These are phyloP conservation scores for Lecanoromycetidae sp. DNA, from an alignment of 2,329 filamentous ascomycete species.

Conservation along the genomic window DNA sequence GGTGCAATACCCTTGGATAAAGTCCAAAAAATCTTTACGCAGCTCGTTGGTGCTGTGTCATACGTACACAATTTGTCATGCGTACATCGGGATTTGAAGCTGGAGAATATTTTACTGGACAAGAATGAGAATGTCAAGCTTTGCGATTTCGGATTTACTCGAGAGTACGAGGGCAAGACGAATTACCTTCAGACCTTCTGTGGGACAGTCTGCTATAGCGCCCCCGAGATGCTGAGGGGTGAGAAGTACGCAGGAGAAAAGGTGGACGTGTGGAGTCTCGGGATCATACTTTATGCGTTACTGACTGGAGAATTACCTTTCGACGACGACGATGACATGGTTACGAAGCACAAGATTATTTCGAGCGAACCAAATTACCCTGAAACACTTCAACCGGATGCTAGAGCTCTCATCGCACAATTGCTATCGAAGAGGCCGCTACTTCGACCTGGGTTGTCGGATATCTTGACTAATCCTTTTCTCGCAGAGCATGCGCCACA, in stretches of 20 bases:
- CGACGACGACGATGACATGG: constrained; percentile 85
- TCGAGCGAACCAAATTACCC: constrained; percentile 77
- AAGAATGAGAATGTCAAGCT: constrained; percentile 96
- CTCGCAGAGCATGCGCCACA: constrained; percentile 73
- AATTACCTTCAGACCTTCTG: constrained; percentile 97
- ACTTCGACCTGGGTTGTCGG: constrained; percentile 65
- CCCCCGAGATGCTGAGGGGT: constrained; percentile 94
- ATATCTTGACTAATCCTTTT: constrained; percentile 81
- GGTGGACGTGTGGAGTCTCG: constrained; percentile 96
- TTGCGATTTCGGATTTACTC: constrained; percentile 94
- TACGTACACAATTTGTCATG: constrained; percentile 94
- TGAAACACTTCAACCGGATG: constrained; percentile 64
- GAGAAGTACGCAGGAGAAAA: constrained; percentile 98
- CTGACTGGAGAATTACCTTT: constrained; percentile 77
- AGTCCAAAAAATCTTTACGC: constrained; percentile 90
- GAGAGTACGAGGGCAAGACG: constrained; percentile 89
- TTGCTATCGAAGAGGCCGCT: constrained; percentile 87
- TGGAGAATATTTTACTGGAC: constrained; percentile 92
- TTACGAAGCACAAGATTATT: constrained; percentile 75
- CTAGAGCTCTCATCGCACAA: constrained; percentile 60
- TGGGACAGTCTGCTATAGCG: constrained; percentile 93
- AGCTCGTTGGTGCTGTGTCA: constrained; percentile 84
- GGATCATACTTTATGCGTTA: constrained; percentile 77
- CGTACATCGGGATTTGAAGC: constrained; percentile 90
- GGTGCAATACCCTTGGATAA: constrained; percentile 73